Percentiles rank a stretch among this genome's conserved stretches.
phyloP scores from a whole-genome alignment of 2,329 filamentous ascomycete species.

The Zymoseptoria pseudotritici region DNA sequence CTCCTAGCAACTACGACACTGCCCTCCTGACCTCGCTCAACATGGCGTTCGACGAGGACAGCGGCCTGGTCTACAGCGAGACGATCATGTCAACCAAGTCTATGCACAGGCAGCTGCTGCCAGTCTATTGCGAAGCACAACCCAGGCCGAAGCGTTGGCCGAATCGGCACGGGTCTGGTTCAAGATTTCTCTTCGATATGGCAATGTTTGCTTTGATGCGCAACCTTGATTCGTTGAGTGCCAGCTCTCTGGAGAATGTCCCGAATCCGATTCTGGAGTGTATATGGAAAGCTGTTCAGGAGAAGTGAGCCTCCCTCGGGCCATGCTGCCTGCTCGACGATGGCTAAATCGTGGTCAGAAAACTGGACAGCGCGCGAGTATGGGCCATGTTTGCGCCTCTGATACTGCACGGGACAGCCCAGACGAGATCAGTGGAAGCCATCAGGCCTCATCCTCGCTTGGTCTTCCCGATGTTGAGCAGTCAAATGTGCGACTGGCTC shows the following conservation, averaged over 20 bases:
- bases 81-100: conserved; percentile 1
- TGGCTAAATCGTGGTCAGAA: not conserved
- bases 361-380: conserved; percentile 2
- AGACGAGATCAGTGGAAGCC: not conserved
- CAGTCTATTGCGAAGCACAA: not conserved
- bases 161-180: not conserved
- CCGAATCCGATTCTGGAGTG: conserved; percentile 5
- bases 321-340: not conserved
- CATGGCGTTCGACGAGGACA: conserved; percentile 12
- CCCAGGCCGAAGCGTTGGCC: not conserved
- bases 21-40: not conserved
- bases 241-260: conserved; percentile 8
- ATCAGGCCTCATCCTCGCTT: not conserved
- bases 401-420: not conserved
- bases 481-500: conserved; percentile 11
- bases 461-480: not conserved
- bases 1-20: not conserved
- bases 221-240: conserved; percentile 11
- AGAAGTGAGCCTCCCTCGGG: conserved; percentile 1
- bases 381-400: conserved; percentile 10
- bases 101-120: not conserved
- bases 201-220: conserved; percentile 10
- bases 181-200: conserved; percentile 7
- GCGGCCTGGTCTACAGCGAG: conserved; percentile 15
- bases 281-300: conserved; percentile 11